These are phyloP conservation scores for Calonectria fujianensis DNA, from an alignment of 2,329 filamentous ascomycete genomes.

Conservation along the genomic window DNA sequence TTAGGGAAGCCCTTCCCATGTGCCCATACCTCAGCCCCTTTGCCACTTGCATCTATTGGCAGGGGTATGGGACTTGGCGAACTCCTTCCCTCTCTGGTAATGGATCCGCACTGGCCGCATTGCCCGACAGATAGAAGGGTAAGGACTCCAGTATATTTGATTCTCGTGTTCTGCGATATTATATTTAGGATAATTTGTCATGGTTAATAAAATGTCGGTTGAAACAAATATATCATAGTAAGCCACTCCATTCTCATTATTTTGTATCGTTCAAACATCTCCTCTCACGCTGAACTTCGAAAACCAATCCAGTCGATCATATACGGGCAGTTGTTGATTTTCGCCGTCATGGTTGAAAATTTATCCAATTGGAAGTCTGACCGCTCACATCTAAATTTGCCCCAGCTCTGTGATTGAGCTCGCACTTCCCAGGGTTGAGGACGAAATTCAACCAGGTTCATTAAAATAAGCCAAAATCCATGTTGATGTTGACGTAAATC, in stretches of 20 bases:
- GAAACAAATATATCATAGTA: not conserved
- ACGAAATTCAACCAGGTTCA: not conserved
- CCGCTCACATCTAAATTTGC: not conserved
- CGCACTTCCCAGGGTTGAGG: not conserved
- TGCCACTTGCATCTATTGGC: not conserved
- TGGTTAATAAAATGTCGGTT: not conserved
- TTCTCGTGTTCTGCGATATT: not conserved
- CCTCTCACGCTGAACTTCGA: not conserved
- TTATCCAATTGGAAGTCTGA: not conserved
- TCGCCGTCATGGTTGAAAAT: not conserved
- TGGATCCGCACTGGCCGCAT: not conserved
- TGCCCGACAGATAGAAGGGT: not conserved
- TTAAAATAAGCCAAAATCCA: not conserved
- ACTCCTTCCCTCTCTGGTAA: conserved; percentile 17
- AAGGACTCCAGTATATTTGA: not conserved
- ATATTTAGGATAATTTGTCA: not conserved
- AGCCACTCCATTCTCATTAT: not conserved
- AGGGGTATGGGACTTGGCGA: not conserved
- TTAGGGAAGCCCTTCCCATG: not conserved
- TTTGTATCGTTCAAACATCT: not conserved
- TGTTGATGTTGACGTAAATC: not conserved
- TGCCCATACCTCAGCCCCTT: not conserved
- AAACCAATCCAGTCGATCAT: not conserved
- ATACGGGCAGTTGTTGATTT: not conserved
- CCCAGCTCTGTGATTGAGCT: too few relatives aligned